Percentiles rank a stretch among this genome's conserved stretches.
These are phyloP conservation scores for Ormosia emarginata DNA, from an alignment of 306 rosid genomes.

Conservation along the genomic window DNA sequence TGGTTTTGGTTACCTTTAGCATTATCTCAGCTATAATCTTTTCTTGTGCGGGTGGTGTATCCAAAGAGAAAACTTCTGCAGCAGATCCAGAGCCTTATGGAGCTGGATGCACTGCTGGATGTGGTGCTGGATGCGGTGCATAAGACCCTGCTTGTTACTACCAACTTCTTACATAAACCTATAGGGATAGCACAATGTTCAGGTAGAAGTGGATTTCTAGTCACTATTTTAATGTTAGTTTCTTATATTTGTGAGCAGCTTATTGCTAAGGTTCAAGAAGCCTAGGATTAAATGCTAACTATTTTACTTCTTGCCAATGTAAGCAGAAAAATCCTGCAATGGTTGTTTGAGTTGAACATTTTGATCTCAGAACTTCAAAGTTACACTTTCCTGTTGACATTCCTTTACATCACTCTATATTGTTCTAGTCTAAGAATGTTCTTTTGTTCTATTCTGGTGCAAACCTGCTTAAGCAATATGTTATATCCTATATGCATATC, in stretches of 20 bases:
- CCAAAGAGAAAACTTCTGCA: conserved; percentile 47
- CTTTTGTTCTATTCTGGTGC: neutral
- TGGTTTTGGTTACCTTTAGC: conserved; percentile 43
- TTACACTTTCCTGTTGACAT: neutral
- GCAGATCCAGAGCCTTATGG: conserved; percentile 47
- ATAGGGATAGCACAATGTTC: neutral
- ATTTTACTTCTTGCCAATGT: neutral
- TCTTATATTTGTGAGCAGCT: conserved; percentile 11
- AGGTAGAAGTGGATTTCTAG: neutral
- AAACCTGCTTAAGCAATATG: neutral
- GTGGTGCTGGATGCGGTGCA: conserved; percentile 72
- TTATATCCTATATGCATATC: neutral
- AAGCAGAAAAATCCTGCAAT: neutral
- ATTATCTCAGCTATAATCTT: conserved; percentile 50
- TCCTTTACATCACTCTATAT: neutral
- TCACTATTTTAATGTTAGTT: neutral
- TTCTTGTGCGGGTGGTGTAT: conserved; percentile 58
- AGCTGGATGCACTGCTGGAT: conserved; percentile 56
- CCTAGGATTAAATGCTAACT: conserved; percentile 11
- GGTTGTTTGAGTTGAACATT: conserved; percentile 8
- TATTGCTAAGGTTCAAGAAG: neutral
- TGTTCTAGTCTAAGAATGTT: neutral
- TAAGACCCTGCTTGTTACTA: conserved; percentile 1
- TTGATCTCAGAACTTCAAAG: neutral
- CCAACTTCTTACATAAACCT: conserved; percentile 6